These are phyloP conservation scores for Ramalina peruviana DNA, from an alignment of 495 filamentous ascomycete genomes.

Conservation along the genomic window DNA sequence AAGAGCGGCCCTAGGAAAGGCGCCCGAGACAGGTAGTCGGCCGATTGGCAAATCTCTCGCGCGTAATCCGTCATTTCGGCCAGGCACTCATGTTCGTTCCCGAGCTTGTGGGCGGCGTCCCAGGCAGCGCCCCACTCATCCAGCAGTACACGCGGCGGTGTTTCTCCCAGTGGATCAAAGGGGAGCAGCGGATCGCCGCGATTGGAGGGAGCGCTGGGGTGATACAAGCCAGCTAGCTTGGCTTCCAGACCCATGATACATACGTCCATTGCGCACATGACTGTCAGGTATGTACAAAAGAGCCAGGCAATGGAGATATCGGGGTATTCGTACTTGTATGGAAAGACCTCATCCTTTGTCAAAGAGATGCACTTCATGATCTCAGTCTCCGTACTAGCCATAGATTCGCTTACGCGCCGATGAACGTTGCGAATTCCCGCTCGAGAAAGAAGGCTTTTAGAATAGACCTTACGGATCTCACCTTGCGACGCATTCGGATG, in stretches of 20 bases:
- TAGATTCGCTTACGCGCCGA: not conserved
- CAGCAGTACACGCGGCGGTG: not conserved
- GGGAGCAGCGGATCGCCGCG: not conserved
- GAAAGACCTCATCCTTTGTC: not conserved
- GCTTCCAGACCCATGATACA: conserved; percentile 6
- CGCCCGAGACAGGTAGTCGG: not conserved
- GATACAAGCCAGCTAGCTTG: not conserved
- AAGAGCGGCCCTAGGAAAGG: conserved; percentile 7
- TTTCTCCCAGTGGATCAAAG: not conserved
- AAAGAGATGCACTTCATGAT: no score
- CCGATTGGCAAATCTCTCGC: conserved; percentile 1
- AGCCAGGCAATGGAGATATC: not conserved
- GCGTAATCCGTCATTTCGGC: conserved; percentile 2
- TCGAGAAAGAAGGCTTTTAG: not conserved
- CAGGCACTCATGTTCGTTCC: not conserved
- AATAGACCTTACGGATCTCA: not conserved
- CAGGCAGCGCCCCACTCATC: not conserved
- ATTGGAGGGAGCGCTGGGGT: not conserved
- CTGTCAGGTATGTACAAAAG: not conserved
- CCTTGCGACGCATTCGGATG: not conserved
- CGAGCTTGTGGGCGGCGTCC: not conserved
- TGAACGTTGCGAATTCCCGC: not conserved
- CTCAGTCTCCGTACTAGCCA: no score
- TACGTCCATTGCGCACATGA: conserved; percentile 1
- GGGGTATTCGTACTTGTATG: not conserved